Evolutionary conservation across 2,329 filamentous ascomycete species (phyloP), one percentile per base, ranked within the genome.

Genomic region (Ophiocordyceps camponoti-saundersi): DNA sequence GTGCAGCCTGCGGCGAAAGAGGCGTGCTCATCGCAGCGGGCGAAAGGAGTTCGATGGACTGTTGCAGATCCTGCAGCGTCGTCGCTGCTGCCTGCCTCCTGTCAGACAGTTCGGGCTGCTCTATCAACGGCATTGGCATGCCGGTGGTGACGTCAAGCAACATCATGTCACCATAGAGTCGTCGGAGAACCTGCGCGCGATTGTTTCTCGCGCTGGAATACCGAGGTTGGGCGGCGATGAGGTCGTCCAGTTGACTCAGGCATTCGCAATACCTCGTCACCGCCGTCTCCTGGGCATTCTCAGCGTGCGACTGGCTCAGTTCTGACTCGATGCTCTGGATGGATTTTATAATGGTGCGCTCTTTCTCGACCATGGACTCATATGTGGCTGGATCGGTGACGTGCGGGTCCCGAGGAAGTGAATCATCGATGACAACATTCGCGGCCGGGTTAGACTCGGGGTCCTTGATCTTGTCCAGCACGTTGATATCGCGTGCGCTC

Each of bases 151-250:
- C 58, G 22, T 59, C 54, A 34, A 78, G 59, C 21, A 81, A 61
- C 56, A 79, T 67, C 2, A 66, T 63, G 56, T 83, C 79, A 12
- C 79, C 80, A 51, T 81, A 78, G 48, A 79, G 62, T 44, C 80
- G 67, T 21, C 81, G 66, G 29, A 73, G 55, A 10, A 80, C 71
- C 59, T 89, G 85, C 3, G 80, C 84, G 45, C 83, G 72, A 61
- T 90, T 89, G 59, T 87, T 83, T 48, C 77, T 73, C 6, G 79
- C 81, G 51, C 80, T 85, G 21, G 83, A 82, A 60, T 89, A 89
- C 30, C 65, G 61, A 3, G 83, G 80, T 46, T 77, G 59, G 22
- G 72, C 61, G 2, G 65, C 56, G 40, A 87, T 73, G 30, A 87
- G 66, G 2, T 61, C 57, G 29, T 71, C 68, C 6, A 89, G 65